A percentile compares a stretch with the other conserved stretches of the same genome.
Conservation (phyloP, 1,284 basidiomycete genomes). For the Heliocybe sulcata region DNA sequence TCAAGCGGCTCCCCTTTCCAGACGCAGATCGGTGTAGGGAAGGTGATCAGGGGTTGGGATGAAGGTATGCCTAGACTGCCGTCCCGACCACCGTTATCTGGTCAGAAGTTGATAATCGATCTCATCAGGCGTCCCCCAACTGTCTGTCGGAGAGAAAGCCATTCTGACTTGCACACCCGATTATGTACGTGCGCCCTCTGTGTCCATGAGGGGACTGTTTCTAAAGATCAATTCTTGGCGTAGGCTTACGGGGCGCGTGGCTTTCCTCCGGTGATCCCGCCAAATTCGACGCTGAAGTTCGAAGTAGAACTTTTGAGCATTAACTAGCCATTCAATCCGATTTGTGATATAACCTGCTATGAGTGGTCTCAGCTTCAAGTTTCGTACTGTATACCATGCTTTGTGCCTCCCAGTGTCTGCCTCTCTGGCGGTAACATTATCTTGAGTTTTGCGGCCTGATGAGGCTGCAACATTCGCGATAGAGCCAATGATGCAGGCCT, state of each 20-base stretch:
- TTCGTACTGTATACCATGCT: too few relatives aligned
- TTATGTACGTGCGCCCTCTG: conserved; percentile 40
- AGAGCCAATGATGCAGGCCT: too few relatives aligned
- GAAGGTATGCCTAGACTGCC: conserved; percentile 51
- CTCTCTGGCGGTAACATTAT: too few relatives aligned
- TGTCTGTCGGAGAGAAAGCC: conserved; percentile 78
- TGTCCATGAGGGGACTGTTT: conserved; percentile 4
- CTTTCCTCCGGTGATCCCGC: conserved; percentile 38
- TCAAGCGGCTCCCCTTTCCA: conserved; percentile 54
- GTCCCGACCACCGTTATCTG: not conserved
- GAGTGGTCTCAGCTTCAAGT: too few relatives aligned
- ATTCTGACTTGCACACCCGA: conserved; percentile 59
- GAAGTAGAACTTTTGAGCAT: too few relatives aligned
- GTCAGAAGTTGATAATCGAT: conserved; percentile 9
- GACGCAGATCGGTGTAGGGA: conserved; percentile 73
- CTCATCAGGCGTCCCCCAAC: conserved; percentile 57
- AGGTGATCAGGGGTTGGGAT: conserved; percentile 89
- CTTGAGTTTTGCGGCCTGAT: too few relatives aligned
- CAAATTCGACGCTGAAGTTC: too few relatives aligned
- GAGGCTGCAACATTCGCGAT: too few relatives aligned
- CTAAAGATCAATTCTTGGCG: conserved; percentile 4
- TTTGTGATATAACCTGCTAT: too few relatives aligned
- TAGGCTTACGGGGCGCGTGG: conserved; percentile 67
- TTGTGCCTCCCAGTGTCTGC: too few relatives aligned
- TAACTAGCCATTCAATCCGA: too few relatives aligned